These are phyloP conservation scores for Vaccinium macrocarpon DNA, from an alignment of 148 eudicot species.

Conservation along the genomic window DNA sequence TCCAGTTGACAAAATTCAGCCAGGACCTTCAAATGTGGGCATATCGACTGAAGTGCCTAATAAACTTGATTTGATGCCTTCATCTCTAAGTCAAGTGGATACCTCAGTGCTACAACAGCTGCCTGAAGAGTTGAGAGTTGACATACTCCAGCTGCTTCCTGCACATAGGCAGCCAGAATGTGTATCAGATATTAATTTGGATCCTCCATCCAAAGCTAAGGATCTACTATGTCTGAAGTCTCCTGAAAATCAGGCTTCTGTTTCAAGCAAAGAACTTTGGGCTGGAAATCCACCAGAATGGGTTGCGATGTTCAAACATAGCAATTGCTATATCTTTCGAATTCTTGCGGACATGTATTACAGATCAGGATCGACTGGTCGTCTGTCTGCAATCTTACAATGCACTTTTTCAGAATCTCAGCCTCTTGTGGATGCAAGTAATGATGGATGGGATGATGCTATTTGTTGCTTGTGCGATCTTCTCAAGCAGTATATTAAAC, in stretches of 20 bases:
- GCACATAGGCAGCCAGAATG: conserved; percentile 50
- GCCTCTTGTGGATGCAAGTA: conserved; percentile 29
- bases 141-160: conserved; percentile 65
- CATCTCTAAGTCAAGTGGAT: conserved; percentile 90
- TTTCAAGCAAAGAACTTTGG: conserved; percentile 49
- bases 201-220: conserved; percentile 14
- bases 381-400: conserved; percentile 64
- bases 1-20: conserved; percentile 24
- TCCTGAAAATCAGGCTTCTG: conserved; percentile 21
- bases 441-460: conserved; percentile 47
- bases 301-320: conserved; percentile 59
- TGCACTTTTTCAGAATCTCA: conserved; percentile 43
- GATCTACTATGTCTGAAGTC: conserved; percentile 14
- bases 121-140: conserved; percentile 79
- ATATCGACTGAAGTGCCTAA: conserved; percentile 25
- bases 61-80: conserved; percentile 57
- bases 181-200: conserved; percentile 19
- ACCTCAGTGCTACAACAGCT: conserved; percentile 64
- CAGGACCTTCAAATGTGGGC: conserved; percentile 20
- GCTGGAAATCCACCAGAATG: conserved; percentile 80
- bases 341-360: conserved; percentile 48
- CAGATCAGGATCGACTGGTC: conserved; percentile 44
- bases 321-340: conserved; percentile 46
- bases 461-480: conserved; percentile 63
- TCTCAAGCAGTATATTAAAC: conserved; percentile 69